Percentiles rank a stretch among this genome's conserved stretches.
Conservation (phyloP, 2,329 filamentous ascomycete genomes). For the Cladosporium sp. region DNA sequence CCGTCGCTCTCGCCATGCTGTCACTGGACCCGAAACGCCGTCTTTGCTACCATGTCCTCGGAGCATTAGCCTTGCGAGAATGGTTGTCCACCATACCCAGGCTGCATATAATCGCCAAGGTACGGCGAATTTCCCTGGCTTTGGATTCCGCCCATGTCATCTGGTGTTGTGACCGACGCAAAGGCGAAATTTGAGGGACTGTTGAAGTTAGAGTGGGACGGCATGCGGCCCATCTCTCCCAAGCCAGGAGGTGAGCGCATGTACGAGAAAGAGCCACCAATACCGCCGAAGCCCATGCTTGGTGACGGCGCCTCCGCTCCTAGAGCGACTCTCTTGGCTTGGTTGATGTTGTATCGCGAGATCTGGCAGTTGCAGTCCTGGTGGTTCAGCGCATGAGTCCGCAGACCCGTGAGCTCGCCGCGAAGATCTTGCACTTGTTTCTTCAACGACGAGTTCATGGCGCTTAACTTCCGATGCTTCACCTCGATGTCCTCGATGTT, state of each 20-base stretch:
- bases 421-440: constrained; percentile 38
- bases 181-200: constrained; percentile 22
- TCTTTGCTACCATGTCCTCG: neutral
- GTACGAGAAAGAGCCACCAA: constrained; percentile 20
- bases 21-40: neutral
- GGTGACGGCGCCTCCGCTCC: constrained; percentile 25
- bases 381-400: constrained; percentile 38
- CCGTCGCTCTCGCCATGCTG: neutral
- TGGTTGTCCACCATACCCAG: constrained; percentile 10
- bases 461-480: constrained; percentile 43
- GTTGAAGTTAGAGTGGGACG: constrained; percentile 15
- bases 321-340: constrained; percentile 33
- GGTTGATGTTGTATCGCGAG: constrained; percentile 38
- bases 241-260: constrained; percentile 11
- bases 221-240: constrained; percentile 15
- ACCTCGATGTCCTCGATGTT: constrained; percentile 56
- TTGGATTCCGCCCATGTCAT: constrained; percentile 17
- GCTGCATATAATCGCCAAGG: constrained; percentile 16
- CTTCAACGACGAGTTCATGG: constrained; percentile 36
- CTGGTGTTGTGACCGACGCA: constrained; percentile 20
- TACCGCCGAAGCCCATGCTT: constrained; percentile 27
- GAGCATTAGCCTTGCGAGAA: constrained; percentile 11
- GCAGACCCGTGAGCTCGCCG: constrained; percentile 37
- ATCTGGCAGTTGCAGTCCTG: constrained; percentile 38
- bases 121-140: constrained; percentile 17